A percentile compares a stretch with the other conserved stretches of the same genome.
Evolutionary conservation across 345 rosid genomes (phyloP).

Genomic region (Populus tremula): DNA sequence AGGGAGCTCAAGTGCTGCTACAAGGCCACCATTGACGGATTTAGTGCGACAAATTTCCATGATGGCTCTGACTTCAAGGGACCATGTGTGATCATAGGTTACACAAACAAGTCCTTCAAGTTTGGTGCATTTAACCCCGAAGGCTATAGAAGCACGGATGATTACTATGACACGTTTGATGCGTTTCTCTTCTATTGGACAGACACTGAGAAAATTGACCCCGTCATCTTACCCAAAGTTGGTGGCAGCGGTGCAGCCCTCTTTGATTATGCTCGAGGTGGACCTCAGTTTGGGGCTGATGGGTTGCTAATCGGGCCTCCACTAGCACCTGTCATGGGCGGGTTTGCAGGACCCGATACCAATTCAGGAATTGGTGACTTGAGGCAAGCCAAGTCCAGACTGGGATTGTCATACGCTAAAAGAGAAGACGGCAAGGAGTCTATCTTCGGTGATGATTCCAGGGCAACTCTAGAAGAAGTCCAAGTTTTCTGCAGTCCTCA

Average conservation of each 20-base stretch:
- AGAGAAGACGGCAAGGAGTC: constrained; percentile 74
- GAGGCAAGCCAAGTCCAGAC: constrained; percentile 76
- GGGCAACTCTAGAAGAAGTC: constrained; percentile 57
- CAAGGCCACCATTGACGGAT: constrained; percentile 69
- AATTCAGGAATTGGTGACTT: constrained; percentile 75
- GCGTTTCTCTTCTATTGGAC: constrained; percentile 82
- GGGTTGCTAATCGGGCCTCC: constrained; percentile 82
- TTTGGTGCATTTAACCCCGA: constrained; percentile 82
- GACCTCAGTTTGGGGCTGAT: constrained; percentile 75
- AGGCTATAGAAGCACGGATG: constrained; percentile 89
- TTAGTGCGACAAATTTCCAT: constrained; percentile 76
- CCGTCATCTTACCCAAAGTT: constrained; percentile 52
- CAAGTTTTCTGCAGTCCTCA: constrained; percentile 68
- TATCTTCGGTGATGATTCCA: constrained; percentile 59
- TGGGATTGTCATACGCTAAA: constrained; percentile 79
- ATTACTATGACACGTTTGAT: constrained; percentile 75
- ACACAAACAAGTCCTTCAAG: constrained; percentile 62
- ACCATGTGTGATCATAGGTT: constrained; percentile 82
- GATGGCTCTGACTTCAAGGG: constrained; percentile 80
- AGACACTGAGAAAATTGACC: constrained; percentile 31
- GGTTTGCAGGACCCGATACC: constrained; percentile 75
- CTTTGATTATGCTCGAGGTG: constrained; percentile 70
- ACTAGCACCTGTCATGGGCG: constrained; percentile 75
- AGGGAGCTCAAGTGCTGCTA: constrained; percentile 78
- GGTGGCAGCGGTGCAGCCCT: constrained; percentile 93